Base-by-base conservation (phyloP, 1,139 yeast genomes). In the Debaryomyces nepalensis region DNA sequence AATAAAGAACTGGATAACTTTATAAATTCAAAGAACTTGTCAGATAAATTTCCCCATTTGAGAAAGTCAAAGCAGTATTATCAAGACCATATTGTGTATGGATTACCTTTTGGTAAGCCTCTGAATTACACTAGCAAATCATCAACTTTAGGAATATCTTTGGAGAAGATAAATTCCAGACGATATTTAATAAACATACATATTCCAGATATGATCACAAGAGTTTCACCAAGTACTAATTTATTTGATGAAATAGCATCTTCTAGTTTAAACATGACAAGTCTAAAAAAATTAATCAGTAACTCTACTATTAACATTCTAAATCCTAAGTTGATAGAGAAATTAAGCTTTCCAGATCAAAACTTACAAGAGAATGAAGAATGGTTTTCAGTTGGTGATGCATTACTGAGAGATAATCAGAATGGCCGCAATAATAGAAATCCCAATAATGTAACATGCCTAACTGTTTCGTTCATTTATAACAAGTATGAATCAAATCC, bases 161-260 rank as follows among this genome's bases (percentile, higher is more conserved):
- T 70, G 26, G 72, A 65, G 36, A 61, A 62, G 32, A 46, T 63
- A 32, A 67, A 64, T 48, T 49, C 70, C 1, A 52, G 73, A 34
- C 59, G 60, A 42, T 61, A 61, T 44, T 38, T 47, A 12, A 44
- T 73, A n/a, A 68, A 70, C 42, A 45, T 76, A n/a, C 81, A 76
- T 48, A 52, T 75, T 11, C 77, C 78, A 2, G 80, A 75, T 49
- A 40, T 73, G 3, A 63, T 64, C 3, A 56, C 75, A 3, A 57
- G 54, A 35, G 31, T 70, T 2, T 26, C 63, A 2, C 77, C 77
- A 0, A 54, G 49, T 23, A 53, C 63, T 20, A 42, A 50, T 3
- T 21, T 58, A 2, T 65, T 68, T 40, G 50, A 54, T 10, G 26
- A 45, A 3, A 42, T 62, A n/a, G 36, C 54, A 5, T 43, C 51